Evolutionary conservation across 2,329 filamentous ascomycete genomes (phyloP).

Genomic region (Byssochlamys sp.): DNA sequence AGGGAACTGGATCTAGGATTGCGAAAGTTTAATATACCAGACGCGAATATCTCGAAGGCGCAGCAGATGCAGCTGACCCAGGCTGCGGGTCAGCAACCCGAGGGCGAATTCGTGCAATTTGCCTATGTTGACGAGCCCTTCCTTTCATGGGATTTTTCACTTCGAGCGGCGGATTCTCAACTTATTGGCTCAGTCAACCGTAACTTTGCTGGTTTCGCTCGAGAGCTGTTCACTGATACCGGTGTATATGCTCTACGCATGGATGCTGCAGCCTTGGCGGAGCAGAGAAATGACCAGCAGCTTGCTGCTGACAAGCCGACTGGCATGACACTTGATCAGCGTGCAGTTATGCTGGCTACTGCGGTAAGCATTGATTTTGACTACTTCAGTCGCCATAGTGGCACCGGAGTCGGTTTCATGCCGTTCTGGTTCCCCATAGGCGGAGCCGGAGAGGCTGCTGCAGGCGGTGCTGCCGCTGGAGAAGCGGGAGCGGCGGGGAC

Average conservation of each 20-base stretch:
- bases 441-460: constrained; percentile 31
- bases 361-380: constrained; percentile 58
- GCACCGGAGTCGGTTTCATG: constrained; percentile 40
- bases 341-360: constrained; percentile 57
- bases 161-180: constrained; percentile 41
- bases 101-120: constrained; percentile 49
- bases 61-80: constrained; percentile 38
- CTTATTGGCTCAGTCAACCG: constrained; percentile 55
- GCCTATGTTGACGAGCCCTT: constrained; percentile 55
- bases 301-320: constrained; percentile 23
- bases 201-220: constrained; percentile 53
- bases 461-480: constrained; percentile 24
- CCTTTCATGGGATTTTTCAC: constrained; percentile 56
- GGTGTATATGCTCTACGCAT: constrained; percentile 56
- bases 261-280: constrained; percentile 45
- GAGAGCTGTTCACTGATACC: constrained; percentile 58
- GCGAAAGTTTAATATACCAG: constrained; percentile 33
- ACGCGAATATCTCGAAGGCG: constrained; percentile 40
- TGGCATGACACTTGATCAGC: constrained; percentile 56
- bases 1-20: constrained; percentile 26
- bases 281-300: constrained; percentile 28
- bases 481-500: constrained; percentile 16
- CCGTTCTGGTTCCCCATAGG: constrained; percentile 43
- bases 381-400: constrained; percentile 55
- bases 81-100: constrained; percentile 13